Conservation (phyloP, 2,329 filamentous ascomycete species). For the Ceratocystis huliohia region DNA sequence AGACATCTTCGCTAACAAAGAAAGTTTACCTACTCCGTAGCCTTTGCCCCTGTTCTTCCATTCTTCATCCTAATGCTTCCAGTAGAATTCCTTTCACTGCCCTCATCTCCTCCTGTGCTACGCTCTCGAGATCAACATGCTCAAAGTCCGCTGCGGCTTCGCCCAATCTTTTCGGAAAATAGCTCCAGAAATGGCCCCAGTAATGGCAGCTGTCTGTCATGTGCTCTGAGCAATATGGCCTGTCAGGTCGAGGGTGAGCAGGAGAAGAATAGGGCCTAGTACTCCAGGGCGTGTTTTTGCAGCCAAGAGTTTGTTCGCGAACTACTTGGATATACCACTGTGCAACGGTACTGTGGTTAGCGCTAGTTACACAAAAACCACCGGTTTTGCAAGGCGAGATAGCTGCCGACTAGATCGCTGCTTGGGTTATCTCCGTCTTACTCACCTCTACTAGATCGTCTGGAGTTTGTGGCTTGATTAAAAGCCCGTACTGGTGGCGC, state of each 20-base stretch:
- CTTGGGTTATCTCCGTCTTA: slow-evolving; percentile 13
- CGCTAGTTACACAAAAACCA: neutral
- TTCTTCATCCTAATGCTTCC: slow-evolving; percentile 4
- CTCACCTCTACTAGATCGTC: slow-evolving; percentile 45
- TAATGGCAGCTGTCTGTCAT: slow-evolving; percentile 10
- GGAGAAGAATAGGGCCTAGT: neutral
- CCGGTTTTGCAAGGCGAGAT: neutral
- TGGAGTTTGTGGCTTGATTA: slow-evolving; percentile 36
- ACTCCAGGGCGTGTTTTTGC: neutral
- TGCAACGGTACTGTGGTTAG: neutral
- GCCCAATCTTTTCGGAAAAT: slow-evolving; percentile 11
- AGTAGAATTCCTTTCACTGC: neutral
- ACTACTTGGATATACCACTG: slow-evolving; percentile 19
- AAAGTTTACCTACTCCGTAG: neutral
- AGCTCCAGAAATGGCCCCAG: slow-evolving; percentile 19
- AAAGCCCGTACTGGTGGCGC: slow-evolving; percentile 41
- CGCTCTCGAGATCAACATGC: slow-evolving; percentile 3
- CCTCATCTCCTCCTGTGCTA: slow-evolving; percentile 7
- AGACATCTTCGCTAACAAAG: neutral
- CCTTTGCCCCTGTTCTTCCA: neutral
- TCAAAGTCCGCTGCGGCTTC: slow-evolving; percentile 1
- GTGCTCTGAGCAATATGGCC: neutral
- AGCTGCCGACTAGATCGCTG: neutral
- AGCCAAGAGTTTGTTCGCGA: slow-evolving; percentile 8
- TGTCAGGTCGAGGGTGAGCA: neutral